Conservation (phyloP, 495 filamentous ascomycete genomes). For the Tuber brumale region DNA sequence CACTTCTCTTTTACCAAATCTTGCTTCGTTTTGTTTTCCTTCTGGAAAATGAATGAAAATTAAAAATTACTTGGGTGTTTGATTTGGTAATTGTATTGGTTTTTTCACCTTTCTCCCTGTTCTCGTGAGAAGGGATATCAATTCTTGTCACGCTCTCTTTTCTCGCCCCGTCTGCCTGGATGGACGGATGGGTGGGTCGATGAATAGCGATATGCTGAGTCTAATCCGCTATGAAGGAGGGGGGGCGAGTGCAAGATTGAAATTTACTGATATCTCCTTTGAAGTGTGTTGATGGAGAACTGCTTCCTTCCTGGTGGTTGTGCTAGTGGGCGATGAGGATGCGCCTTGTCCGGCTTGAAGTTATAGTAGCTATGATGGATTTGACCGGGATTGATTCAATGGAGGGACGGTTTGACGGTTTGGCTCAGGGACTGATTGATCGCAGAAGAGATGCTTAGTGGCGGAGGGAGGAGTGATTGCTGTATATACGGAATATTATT, state of each 20-base stretch:
- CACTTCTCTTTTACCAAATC: neutral
- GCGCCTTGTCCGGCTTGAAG: neutral
- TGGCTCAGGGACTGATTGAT: neutral
- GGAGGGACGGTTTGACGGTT: neutral
- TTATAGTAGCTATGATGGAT: neutral
- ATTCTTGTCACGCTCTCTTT: neutral
- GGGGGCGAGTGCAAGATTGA: neutral
- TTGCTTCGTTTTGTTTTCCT: constrained; percentile 2
- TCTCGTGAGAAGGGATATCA: neutral
- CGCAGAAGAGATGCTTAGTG: neutral
- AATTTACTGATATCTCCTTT: neutral
- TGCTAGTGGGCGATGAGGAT: neutral
- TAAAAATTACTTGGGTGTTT: neutral
- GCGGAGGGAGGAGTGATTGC: neutral
- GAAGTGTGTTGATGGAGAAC: neutral
- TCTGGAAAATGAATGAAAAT: neutral
- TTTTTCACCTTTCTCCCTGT: neutral
- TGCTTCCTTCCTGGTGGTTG: neutral
- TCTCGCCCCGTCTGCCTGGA: neutral
- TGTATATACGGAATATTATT: constrained; percentile 3
- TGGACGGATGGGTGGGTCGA: neutral
- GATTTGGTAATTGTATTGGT: neutral
- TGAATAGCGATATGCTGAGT: neutral
- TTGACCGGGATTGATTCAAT: neutral
- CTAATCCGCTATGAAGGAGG: neutral